Conservation (phyloP, 2,329 filamentous ascomycete genomes). For the Corniculantispora saksenae region DNA sequence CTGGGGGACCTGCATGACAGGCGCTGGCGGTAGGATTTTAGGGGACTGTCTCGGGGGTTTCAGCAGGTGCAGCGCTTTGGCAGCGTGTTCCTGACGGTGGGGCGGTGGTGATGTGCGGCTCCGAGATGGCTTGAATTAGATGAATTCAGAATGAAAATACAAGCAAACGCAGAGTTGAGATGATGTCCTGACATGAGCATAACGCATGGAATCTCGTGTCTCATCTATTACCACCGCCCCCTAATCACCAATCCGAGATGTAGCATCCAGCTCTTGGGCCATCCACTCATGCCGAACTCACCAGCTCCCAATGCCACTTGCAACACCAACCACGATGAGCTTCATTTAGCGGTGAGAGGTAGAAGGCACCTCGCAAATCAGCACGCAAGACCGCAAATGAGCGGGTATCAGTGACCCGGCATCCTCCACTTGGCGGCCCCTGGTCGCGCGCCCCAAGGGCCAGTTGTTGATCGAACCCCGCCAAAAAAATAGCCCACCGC, state of each 20-base stretch:
- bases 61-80: background rate
- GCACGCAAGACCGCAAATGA: background rate
- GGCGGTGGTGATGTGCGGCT: background rate
- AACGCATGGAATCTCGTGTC: background rate
- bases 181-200: background rate
- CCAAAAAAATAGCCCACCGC: slow-evolving; percentile 25
- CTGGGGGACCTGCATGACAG: background rate
- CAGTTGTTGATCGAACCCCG: slow-evolving; percentile 30
- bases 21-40: background rate
- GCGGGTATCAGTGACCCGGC: slow-evolving; percentile 19
- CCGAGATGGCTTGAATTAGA: background rate
- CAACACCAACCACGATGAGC: background rate
- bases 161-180: background rate
- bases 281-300: too few species aligned
- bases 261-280: background rate
- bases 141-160: background rate
- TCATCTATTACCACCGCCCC: background rate
- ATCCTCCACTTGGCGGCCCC: slow-evolving; percentile 11
- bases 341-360: slow-evolving; percentile 29
- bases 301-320: background rate
- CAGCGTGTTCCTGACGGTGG: background rate
- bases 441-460: slow-evolving; percentile 20
- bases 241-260: background rate
- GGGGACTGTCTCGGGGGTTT: background rate
- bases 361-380: slow-evolving; percentile 6